These are phyloP conservation scores for Leptographium radiaticola DNA, from an alignment of 2,329 filamentous ascomycete species.

Conservation along the genomic window DNA sequence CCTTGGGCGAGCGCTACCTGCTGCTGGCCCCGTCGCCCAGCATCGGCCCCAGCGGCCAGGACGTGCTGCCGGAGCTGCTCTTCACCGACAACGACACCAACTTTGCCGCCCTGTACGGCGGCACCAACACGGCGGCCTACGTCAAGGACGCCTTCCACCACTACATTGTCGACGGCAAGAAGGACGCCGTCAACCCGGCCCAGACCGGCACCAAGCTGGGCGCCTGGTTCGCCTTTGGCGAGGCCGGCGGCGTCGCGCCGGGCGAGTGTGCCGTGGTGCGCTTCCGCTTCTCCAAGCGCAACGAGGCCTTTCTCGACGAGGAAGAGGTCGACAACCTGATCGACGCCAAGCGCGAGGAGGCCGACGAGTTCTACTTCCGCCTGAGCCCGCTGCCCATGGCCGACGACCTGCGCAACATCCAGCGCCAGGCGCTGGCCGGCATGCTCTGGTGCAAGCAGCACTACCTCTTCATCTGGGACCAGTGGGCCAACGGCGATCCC, in stretches of 20 bases:
- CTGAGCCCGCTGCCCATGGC: conserved; percentile 89
- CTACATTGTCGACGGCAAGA: conserved; percentile 70
- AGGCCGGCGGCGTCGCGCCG: conserved; percentile 73
- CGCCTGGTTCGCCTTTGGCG: conserved; percentile 86
- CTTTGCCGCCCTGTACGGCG: conserved; percentile 60
- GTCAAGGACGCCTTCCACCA: conserved; percentile 95
- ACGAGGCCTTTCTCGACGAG: conserved; percentile 74
- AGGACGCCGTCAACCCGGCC: conserved; percentile 68
- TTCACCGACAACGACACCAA: conserved; percentile 98
- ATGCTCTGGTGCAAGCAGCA: conserved; percentile 99
- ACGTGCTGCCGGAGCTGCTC: conserved; percentile 72
- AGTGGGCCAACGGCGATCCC: conserved; percentile 93
- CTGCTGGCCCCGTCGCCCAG: conserved; percentile 84
- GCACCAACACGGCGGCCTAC: conserved; percentile 67
- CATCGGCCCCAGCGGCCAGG: conserved; percentile 61
- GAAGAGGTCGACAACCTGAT: conserved; percentile 86
- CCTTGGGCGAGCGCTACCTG: conserved; percentile 70
- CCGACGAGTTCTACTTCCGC: conserved; percentile 90
- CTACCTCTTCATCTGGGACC: conserved; percentile 94
- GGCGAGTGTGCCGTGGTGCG: conserved; percentile 94
- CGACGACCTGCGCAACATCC: conserved; percentile 87
- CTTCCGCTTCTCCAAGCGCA: conserved; percentile 70
- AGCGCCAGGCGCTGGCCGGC: conserved; percentile 83
- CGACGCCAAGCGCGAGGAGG: conserved; percentile 74
- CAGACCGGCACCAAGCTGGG: conserved; percentile 75